Base-by-base conservation (phyloP, 2,329 filamentous ascomycete genomes). In the Botrytis sinoallii region DNA sequence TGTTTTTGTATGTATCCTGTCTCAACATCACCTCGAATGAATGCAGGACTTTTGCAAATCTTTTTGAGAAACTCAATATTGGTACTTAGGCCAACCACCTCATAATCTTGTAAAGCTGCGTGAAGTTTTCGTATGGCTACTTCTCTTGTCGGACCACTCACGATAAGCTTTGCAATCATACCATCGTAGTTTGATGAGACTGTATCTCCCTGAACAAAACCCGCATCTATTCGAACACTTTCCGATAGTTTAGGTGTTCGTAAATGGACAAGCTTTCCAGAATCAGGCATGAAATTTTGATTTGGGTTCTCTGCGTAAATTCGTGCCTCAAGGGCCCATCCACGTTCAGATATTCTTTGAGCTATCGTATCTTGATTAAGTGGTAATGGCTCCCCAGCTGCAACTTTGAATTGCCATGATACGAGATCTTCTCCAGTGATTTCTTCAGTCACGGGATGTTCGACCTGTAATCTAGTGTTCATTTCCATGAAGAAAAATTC, bases 161-260 rank as follows among this genome's bases (percentile, higher is more conserved):
- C 94, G 78, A 99, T 99, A 70, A 99, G 88, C 84, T 99, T 99
- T 63, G 96, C 93, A 77, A 99, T 97, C 96, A 99, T 99, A 42
- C 96, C 96, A 79, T 99, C 96, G 82, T 99, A 99, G 72, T 96
- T 93, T 74, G 95, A 93, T 0, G 95, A 97, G 4, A 99, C 93
- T 76, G 94, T 93, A 81, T 97, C 95, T 40, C 96, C 96, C 77
- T 94, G 88, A 42, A 95, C 89, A 81, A 98, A 98, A 1, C 96
- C 96, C 64, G 95, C 94, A 80, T 99, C 96, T 77, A 99, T 94
- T 59, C 96, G 91, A 46, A 98, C 88, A 76, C 94, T 92, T 0
- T 91, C 87, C 55, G 89, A 88, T 9, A 88, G 84, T 67, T 85
- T 82, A 0, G 95, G 95, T 1, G 93, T 94, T 48, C 89, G 88